Percentiles rank a stretch among this genome's conserved stretches.
These are phyloP conservation scores for Prunus armeniaca DNA, from an alignment of 306 rosid species.

Conservation along the genomic window DNA sequence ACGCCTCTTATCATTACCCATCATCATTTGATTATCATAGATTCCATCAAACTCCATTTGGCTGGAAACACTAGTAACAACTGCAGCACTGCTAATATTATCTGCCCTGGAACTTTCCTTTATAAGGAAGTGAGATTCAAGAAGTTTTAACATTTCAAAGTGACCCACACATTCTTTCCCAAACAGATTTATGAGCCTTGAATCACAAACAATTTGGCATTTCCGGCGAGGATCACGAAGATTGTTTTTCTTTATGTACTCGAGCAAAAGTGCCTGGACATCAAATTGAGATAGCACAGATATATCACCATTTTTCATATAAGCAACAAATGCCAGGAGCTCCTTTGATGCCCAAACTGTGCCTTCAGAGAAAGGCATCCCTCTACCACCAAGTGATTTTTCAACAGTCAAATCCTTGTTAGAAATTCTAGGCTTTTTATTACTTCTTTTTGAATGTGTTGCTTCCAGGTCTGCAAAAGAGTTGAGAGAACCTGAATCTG, in stretches of 20 bases:
- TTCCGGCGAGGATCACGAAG: constrained; percentile 78
- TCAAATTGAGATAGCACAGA: constrained; percentile 64
- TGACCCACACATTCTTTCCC: constrained; percentile 70
- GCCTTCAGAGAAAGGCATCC: constrained; percentile 39
- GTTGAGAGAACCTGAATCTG: constrained; percentile 45
- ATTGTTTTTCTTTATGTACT: constrained; percentile 67
- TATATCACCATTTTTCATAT: constrained; percentile 77
- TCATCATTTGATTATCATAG: constrained; percentile 34
- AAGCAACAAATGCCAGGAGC: constrained; percentile 88
- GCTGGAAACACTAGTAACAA: constrained; percentile 38
- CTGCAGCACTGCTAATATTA: constrained; percentile 33
- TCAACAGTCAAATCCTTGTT: constrained; percentile 29
- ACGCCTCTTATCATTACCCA: constrained; percentile 52
- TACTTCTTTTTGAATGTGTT: constrained; percentile 39
- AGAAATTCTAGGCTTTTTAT: constrained; percentile 32
- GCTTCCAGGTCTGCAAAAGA: constrained; percentile 55
- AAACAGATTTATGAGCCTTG: constrained; percentile 66
- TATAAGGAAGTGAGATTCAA: constrained; percentile 65
- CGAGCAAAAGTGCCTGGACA: constrained; percentile 64
- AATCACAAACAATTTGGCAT: constrained; percentile 73
- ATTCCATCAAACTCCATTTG: constrained; percentile 48
- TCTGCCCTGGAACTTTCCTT: constrained; percentile 43
- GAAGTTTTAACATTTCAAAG: constrained; percentile 81
- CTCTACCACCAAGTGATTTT: constrained; percentile 36
- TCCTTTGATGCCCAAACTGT: constrained; percentile 80